These are phyloP conservation scores for Hylodesmum podocarpum DNA, from an alignment of 306 rosid genomes.

Conservation along the genomic window DNA sequence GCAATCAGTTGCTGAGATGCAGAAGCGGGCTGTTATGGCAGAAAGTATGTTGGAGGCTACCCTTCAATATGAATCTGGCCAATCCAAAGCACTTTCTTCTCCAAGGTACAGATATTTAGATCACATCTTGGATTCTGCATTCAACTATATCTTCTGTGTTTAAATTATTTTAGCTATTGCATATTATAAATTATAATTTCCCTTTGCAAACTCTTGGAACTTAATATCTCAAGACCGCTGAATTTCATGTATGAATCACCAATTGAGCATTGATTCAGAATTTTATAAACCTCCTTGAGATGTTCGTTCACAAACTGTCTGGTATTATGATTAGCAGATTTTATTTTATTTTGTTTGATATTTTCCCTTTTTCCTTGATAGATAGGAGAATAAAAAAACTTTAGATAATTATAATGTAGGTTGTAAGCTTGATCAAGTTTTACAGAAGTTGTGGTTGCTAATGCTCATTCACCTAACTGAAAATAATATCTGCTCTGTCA, in stretches of 20 bases:
- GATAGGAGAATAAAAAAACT: background rate
- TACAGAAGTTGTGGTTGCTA: background rate
- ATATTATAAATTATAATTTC: background rate
- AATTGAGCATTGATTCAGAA: constrained; percentile 16
- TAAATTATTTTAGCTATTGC: constrained; percentile 13
- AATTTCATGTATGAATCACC: background rate
- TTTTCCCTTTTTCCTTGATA: constrained; percentile 13
- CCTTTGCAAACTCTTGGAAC: constrained; percentile 19
- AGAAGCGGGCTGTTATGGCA: constrained; percentile 78
- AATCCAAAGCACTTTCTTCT: constrained; percentile 72
- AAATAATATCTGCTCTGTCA: constrained; percentile 4
- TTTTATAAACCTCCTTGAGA: constrained; percentile 11
- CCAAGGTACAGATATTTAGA: constrained; percentile 57
- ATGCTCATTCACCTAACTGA: background rate
- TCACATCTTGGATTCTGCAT: constrained; percentile 15
- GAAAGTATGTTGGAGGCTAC: constrained; percentile 97
- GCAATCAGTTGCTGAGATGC: constrained; percentile 69
- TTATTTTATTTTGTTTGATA: background rate
- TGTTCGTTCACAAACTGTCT: background rate
- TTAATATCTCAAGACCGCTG: background rate
- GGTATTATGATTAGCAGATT: background rate
- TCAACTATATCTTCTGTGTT: constrained; percentile 10
- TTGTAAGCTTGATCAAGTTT: constrained; percentile 1
- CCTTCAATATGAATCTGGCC: constrained; percentile 94
- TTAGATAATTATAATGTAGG: background rate